Conservation (phyloP, 768 basidiomycete genomes). For the Tricholoma matsutake region DNA sequence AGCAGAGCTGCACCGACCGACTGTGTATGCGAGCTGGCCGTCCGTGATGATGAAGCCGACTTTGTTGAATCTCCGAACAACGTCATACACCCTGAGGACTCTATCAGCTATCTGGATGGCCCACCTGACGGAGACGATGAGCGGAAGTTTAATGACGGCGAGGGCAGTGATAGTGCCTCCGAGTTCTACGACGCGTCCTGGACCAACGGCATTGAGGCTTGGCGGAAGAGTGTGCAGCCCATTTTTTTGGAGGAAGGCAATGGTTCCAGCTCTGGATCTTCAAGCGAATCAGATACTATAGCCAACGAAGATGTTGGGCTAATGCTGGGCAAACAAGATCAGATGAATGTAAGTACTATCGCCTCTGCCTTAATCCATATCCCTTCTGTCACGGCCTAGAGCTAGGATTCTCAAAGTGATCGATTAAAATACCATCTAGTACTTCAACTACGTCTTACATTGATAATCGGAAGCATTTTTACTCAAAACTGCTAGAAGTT, state of each 20-base stretch:
- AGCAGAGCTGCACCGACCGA: neutral
- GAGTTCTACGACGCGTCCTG: neutral
- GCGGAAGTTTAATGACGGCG: neutral
- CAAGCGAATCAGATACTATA: neutral
- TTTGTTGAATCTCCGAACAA: neutral
- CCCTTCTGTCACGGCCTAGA: no score
- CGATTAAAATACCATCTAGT: no score
- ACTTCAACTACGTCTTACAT: no score
- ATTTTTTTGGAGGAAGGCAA: neutral
- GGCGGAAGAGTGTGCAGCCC: neutral
- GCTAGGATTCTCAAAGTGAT: no score
- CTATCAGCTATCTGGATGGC: neutral
- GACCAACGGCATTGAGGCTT: neutral
- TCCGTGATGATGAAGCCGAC: neutral
- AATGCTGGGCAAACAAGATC: constrained; percentile 6
- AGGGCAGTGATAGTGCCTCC: neutral
- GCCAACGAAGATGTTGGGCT: neutral
- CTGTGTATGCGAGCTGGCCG: neutral
- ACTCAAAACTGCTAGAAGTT: no score
- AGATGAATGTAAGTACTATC: no score
- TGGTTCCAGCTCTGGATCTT: neutral
- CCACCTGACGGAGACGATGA: neutral
- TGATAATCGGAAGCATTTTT: no score
- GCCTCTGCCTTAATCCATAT: no score
- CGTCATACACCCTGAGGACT: neutral